Conservation (phyloP, 2,329 filamentous ascomycete genomes). For the Trichoderma sp. region DNA sequence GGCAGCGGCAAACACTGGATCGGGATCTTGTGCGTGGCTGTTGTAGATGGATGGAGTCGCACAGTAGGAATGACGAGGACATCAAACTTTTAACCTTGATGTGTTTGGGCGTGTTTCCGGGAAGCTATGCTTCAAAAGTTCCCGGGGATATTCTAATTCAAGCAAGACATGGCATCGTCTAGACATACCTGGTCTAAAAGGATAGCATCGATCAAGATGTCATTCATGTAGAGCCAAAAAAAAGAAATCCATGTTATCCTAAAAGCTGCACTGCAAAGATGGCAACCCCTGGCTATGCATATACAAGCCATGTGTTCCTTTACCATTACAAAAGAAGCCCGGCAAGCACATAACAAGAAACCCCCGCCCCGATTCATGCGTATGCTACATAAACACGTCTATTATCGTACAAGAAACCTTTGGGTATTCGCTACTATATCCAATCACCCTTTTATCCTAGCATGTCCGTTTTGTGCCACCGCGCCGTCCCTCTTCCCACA, state of each 20-base stretch:
- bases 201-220: not conserved
- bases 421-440: conserved; percentile 21
- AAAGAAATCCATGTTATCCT: not conserved
- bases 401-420: conserved; percentile 15
- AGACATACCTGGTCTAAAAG: not conserved
- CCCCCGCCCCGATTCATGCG: not conserved
- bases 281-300: not conserved
- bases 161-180: not conserved
- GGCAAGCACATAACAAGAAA: not conserved
- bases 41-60: not conserved
- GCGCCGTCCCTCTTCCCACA: not conserved
- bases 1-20: not conserved
- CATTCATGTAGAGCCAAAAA: not conserved
- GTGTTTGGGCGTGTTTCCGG: not conserved
- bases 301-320: not conserved
- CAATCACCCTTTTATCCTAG: conserved; percentile 25
- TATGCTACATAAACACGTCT: conserved; percentile 4
- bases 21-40: not conserved
- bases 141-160: not conserved
- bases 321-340: not conserved
- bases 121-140: not conserved
- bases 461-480: conserved; percentile 22
- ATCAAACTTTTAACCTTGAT: not conserved
- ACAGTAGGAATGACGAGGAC: not conserved
- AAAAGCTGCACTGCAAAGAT: not conserved